phyloP scores from a whole-genome alignment of 2,329 filamentous ascomycete genomes.

The Dactylellina leptospora region DNA sequence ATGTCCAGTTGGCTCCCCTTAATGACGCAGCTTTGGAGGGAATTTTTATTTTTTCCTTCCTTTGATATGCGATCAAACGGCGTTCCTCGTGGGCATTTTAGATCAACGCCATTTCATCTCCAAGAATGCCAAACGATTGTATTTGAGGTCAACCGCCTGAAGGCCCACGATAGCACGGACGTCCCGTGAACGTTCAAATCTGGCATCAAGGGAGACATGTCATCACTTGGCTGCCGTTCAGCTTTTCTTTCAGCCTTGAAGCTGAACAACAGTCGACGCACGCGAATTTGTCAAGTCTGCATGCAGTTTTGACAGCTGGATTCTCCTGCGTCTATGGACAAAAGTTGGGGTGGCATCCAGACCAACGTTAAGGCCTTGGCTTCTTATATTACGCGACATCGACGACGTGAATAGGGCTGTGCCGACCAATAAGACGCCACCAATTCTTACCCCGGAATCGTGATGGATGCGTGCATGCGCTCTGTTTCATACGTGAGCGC shows the following conservation, averaged over 20 bases:
- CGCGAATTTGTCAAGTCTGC: conserved; percentile 38
- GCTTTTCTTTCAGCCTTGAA: conserved; percentile 41
- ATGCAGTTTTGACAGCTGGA: conserved; percentile 15
- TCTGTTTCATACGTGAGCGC: conserved; percentile 46
- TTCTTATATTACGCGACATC: conserved; percentile 35
- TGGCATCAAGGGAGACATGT: neutral
- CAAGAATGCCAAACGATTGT: conserved; percentile 3
- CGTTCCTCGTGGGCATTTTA: conserved; percentile 13
- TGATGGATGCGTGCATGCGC: conserved; percentile 36
- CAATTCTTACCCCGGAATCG: conserved; percentile 39
- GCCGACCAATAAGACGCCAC: conserved; percentile 37
- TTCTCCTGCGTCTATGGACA: conserved; percentile 16
- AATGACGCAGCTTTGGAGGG: conserved; percentile 23
- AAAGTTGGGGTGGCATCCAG: neutral
- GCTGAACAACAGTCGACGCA: conserved; percentile 23
- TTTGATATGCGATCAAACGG: conserved; percentile 18
- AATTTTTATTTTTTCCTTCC: neutral
- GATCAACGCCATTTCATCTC: conserved; percentile 40
- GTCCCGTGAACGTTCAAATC: neutral
- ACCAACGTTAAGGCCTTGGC: no score
- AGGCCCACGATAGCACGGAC: neutral
- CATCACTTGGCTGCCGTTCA: neutral
- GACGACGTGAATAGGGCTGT: conserved; percentile 36
- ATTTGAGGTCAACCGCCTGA: neutral
- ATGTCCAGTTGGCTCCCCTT: conserved; percentile 20